phyloP scores from a whole-genome alignment of 495 filamentous ascomycete species.

The Venustampulla echinocandica region DNA sequence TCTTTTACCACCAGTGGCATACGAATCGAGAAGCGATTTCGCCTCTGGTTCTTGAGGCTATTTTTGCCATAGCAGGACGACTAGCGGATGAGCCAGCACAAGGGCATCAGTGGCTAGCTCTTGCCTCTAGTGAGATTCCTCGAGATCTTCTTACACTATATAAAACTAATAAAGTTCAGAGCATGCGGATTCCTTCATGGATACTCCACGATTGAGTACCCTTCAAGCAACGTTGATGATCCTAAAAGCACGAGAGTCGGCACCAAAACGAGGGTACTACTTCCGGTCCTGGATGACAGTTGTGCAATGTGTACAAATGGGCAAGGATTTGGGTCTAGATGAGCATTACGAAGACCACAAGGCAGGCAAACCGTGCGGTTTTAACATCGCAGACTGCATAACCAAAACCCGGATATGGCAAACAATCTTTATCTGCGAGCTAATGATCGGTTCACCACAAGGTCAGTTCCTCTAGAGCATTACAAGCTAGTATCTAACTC shows the following conservation, averaged over 20 bases:
- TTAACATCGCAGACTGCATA: constrained; percentile 63
- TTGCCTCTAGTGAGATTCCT: constrained; percentile 68
- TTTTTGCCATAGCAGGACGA: constrained; percentile 88
- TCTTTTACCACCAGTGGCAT: constrained; percentile 90
- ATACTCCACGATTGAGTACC: constrained; percentile 86
- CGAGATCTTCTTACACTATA: not conserved
- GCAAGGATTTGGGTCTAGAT: constrained; percentile 83
- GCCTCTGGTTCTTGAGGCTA: constrained; percentile 81
- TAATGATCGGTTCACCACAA: constrained; percentile 94
- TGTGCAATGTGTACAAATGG: constrained; percentile 86
- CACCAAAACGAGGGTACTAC: constrained; percentile 91
- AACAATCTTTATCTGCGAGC: constrained; percentile 73
- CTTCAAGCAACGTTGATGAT: constrained; percentile 85
- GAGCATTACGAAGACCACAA: constrained; percentile 76
- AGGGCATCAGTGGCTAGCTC: constrained; percentile 88
- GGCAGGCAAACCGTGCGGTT: constrained; percentile 58
- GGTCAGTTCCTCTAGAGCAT: constrained; percentile 41
- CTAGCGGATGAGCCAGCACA: constrained; percentile 74
- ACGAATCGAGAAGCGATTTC: constrained; percentile 79
- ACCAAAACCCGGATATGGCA: constrained; percentile 89
- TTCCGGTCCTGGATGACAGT: constrained; percentile 98
- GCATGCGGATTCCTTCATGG: constrained; percentile 93
- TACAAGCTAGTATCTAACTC: constrained; percentile 26
- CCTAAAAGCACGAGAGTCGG: constrained; percentile 83
- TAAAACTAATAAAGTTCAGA: constrained; percentile 33